Conservation (phyloP, 306 rosid genomes). For the Rubus parviflorus region DNA sequence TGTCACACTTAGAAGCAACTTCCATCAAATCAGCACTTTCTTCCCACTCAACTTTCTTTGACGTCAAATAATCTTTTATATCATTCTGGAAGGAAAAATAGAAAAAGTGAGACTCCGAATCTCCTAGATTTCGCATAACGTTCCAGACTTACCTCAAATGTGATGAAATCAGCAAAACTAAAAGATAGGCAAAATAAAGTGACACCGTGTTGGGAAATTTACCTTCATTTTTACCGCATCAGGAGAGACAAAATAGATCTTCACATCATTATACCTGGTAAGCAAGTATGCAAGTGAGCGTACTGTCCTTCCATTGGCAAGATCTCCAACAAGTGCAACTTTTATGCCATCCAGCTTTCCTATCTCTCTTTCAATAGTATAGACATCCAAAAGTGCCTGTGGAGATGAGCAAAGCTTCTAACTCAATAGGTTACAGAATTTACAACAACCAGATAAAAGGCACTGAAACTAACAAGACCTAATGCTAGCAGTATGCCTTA, state of each 20-base stretch:
- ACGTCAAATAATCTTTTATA: slow-evolving; percentile 71
- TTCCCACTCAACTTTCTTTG: slow-evolving; percentile 74
- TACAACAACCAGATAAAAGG: not conserved
- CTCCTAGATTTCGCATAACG: not conserved
- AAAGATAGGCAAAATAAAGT: not conserved
- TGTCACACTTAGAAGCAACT: slow-evolving; percentile 79
- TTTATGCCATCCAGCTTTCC: slow-evolving; percentile 81
- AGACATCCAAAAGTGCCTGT: slow-evolving; percentile 87
- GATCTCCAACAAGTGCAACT: slow-evolving; percentile 90
- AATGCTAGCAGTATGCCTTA: slow-evolving; percentile 2
- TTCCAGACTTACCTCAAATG: not conserved
- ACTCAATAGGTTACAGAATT: not conserved
- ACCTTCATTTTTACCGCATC: slow-evolving; percentile 93
- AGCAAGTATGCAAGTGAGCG: slow-evolving; percentile 92
- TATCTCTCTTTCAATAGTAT: slow-evolving; percentile 77
- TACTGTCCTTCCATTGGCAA: slow-evolving; percentile 89
- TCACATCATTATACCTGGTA: slow-evolving; percentile 70
- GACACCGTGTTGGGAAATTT: not conserved
- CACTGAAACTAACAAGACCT: not conserved
- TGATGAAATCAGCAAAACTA: not conserved
- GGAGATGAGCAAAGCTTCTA: not conserved
- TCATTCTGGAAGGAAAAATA: slow-evolving; percentile 57
- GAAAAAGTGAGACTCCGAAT: not conserved
- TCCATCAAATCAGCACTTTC: slow-evolving; percentile 79
- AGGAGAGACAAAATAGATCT: slow-evolving; percentile 77